Evolutionary conservation across 441 rosid genomes (phyloP).

Genomic region (Erodium chrysanthum): DNA sequence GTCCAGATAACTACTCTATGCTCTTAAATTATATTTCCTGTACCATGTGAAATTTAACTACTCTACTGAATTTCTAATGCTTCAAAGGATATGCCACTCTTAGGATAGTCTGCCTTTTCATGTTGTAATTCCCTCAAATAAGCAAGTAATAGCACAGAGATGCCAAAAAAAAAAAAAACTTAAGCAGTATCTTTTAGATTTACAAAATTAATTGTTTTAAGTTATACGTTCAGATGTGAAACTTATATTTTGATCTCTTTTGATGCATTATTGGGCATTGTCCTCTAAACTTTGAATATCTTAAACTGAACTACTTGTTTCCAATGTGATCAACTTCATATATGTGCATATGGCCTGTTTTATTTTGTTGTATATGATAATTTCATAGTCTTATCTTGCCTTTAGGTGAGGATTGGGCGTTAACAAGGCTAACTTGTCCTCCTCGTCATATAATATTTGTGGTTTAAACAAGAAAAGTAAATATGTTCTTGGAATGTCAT

Average conservation of each 20-base stretch:
- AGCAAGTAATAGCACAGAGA: too few relatives aligned
- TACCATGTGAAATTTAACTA: neutral
- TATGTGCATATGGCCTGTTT: neutral
- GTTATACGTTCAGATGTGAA: neutral
- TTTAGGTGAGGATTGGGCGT: neutral
- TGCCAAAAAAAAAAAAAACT: too few relatives aligned
- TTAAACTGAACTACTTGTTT: neutral
- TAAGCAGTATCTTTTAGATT: too few relatives aligned
- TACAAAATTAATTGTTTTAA: too few relatives aligned
- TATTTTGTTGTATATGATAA: neutral
- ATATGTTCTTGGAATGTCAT: conserved; percentile 13
- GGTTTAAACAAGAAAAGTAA: neutral
- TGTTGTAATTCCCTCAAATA: too few relatives aligned
- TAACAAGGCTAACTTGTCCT: neutral
- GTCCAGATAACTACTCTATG: neutral
- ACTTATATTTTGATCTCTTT: neutral
- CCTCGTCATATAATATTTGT: neutral
- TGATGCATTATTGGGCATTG: neutral
- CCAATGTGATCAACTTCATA: neutral
- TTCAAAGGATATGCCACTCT: neutral
- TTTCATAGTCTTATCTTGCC: neutral
- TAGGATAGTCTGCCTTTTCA: neutral
- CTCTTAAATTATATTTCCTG: neutral
- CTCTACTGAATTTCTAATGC: neutral
- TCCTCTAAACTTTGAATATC: neutral